Evolutionary conservation across 2,329 filamentous ascomycete genomes (phyloP).

Genomic region (Chalaropsis ovoidea): DNA sequence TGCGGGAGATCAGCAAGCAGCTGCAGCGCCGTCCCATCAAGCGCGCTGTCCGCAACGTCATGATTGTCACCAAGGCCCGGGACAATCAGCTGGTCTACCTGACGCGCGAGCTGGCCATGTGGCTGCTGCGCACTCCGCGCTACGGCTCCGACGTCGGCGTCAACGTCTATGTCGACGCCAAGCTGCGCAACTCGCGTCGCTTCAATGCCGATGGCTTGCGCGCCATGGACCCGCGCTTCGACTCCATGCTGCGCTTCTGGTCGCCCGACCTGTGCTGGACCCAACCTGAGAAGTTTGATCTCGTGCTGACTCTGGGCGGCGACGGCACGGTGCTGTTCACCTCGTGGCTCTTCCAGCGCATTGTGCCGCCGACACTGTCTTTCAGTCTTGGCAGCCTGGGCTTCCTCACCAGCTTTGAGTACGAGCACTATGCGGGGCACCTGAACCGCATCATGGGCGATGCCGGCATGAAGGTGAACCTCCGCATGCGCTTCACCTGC

Average conservation of each 20-base stretch:
- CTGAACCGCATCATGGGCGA: conserved; percentile 87
- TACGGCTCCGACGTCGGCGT: conserved; percentile 86
- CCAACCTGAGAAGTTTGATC: conserved; percentile 86
- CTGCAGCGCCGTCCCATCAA: conserved; percentile 85
- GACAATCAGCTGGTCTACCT: conserved; percentile 87
- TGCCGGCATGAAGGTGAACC: conserved; percentile 88
- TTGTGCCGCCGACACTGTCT: conserved; percentile 74
- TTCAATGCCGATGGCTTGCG: conserved; percentile 69
- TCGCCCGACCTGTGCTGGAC: conserved; percentile 92
- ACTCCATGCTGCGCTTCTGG: conserved; percentile 87
- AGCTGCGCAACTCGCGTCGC: conserved; percentile 76
- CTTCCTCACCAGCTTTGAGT: conserved; percentile 84
- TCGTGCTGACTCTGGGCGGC: conserved; percentile 79
- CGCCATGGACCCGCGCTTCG: conserved; percentile 63
- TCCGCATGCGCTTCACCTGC: conserved; percentile 98
- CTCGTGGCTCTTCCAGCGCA: conserved; percentile 82
- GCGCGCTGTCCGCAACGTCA: conserved; percentile 82
- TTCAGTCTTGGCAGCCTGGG: conserved; percentile 77
- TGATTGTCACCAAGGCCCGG: conserved; percentile 97
- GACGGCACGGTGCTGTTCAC: conserved; percentile 83
- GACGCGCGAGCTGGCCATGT: conserved; percentile 76
- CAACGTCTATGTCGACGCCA: conserved; percentile 96
- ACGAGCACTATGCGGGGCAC: conserved; percentile 75
- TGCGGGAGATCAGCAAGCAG: conserved; percentile 91
- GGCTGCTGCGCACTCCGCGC: conserved; percentile 78